These are phyloP conservation scores for Sherardia arvensis DNA, from an alignment of 257 asterid species.

Conservation along the genomic window DNA sequence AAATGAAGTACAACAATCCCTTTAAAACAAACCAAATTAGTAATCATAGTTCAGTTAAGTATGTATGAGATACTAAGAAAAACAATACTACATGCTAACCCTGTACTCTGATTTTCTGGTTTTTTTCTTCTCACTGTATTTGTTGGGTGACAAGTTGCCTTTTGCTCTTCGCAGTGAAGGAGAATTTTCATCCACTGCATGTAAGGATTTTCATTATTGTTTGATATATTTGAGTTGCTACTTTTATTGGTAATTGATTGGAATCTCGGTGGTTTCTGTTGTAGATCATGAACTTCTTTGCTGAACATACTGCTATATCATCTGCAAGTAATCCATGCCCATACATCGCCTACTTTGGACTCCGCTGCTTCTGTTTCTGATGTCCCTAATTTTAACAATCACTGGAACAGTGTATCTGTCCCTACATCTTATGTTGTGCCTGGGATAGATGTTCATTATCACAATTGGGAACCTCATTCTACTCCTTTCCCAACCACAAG, in stretches of 20 bases:
- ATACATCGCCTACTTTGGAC: constrained; percentile 68
- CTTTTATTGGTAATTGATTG: constrained; percentile 15
- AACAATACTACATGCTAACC: background rate
- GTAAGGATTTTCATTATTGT: constrained; percentile 40
- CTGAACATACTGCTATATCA: constrained; percentile 63
- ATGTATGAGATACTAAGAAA: no score
- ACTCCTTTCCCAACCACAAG: constrained; percentile 38
- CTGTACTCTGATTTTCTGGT: constrained; percentile 2
- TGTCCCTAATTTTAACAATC: constrained; percentile 55
- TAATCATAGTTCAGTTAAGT: background rate
- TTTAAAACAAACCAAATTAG: no score
- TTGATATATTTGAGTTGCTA: constrained; percentile 10
- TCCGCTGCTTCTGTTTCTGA: constrained; percentile 54
- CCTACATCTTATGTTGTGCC: constrained; percentile 59
- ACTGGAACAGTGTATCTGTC: constrained; percentile 61
- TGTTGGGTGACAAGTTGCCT: constrained; percentile 20
- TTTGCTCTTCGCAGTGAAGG: constrained; percentile 56
- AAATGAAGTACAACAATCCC: no score
- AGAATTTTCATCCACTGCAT: constrained; percentile 61
- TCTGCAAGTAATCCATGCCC: constrained; percentile 77
- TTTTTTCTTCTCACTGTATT: constrained; percentile 13
- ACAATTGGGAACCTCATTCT: constrained; percentile 61
- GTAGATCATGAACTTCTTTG: constrained; percentile 62
- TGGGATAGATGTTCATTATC: constrained; percentile 53
- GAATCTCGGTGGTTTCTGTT: constrained; percentile 18